Conservation (phyloP, 1,284 basidiomycete species). For the Apiotrichum montevideense region DNA sequence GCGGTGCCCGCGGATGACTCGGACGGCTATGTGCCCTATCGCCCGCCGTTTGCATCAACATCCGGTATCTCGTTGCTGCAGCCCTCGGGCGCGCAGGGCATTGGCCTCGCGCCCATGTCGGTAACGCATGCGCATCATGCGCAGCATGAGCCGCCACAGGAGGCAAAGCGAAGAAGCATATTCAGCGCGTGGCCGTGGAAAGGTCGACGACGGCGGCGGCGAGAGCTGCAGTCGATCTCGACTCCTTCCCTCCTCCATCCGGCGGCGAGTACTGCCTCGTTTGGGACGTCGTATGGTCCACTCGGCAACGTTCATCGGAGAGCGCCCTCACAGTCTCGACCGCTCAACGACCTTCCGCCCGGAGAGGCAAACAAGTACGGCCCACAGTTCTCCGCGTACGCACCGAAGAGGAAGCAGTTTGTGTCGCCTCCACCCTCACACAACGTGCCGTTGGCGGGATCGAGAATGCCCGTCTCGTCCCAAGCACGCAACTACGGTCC, state of each 20-base stretch:
- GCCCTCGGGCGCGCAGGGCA: constrained; percentile 16
- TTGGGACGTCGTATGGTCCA: background rate
- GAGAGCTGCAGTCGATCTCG: background rate
- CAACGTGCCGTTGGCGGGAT: constrained; percentile 15
- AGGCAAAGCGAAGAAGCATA: constrained; percentile 1
- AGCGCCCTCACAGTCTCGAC: too few species aligned
- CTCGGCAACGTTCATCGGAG: background rate
- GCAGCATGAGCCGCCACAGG: background rate
- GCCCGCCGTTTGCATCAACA: constrained; percentile 11
- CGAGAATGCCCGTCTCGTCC: constrained; percentile 35
- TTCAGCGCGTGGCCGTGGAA: constrained; percentile 7
- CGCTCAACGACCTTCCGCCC: background rate
- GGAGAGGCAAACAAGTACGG: background rate
- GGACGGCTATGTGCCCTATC: constrained; percentile 17
- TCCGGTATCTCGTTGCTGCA: constrained; percentile 2
- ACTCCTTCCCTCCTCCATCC: constrained; percentile 6
- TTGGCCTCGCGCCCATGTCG: constrained; percentile 9
- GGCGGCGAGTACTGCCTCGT: background rate
- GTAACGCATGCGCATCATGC: background rate
- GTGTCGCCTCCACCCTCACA: background rate
- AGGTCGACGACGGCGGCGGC: background rate
- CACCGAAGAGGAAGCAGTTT: background rate
- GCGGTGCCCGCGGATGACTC: background rate
- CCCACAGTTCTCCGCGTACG: background rate
- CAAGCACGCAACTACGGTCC: too few species aligned